Evolutionary conservation across 1,284 basidiomycete genomes (phyloP), one percentile per base, ranked within the genome.

Genomic region (Puccinia novopanici): DNA sequence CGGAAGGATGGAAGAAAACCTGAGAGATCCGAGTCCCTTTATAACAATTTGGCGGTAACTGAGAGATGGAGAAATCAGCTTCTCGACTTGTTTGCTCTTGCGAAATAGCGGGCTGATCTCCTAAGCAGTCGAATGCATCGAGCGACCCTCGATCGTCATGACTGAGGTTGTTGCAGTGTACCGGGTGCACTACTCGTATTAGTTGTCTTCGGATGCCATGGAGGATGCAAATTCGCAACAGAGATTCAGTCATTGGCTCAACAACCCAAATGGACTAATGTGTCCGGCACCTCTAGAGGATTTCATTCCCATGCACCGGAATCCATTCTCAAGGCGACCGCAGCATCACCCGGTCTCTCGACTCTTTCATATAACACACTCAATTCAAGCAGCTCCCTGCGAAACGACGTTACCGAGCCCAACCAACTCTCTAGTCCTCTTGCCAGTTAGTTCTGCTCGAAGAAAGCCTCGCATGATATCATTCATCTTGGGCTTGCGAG

Each of bases 41-140:
- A 40, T 40, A 40, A 40, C 37, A 19, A 15, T 15, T 37, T 22
- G 17, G 17, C 3, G 4, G 34, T 63, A 19, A 27, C n/a, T 57
- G 27, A 27, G 5, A n/a, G 22, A 22, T 5, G n/a, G 55, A 4
- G n/a, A 57, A 6, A 24, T 12, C 5, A 10, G 55, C 19, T n/a
- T 54, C 15, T 54, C 12, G 19, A 4, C 52, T 19, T 54, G 9
- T 54, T n/a, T 5, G 5, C 19, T 54, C 52, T 54, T 15, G 8
- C 15, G 8, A 27, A n/a, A n/a, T 24, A 30, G 8, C n/a, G 5
- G n/a, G 27, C 27, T n/a, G 55, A 57, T 57, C 55, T 57, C 15
- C 55, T 57, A 57, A 57, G 55, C 55, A 57, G 55, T 57, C 55
- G 55, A 13, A 24, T 57, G 24, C 59, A 63, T 63, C 59, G 40